Evolutionary conservation across 257 asterid genomes (phyloP), one percentile per base, ranked within the genome.

Genomic region (Perilla frutescens): DNA sequence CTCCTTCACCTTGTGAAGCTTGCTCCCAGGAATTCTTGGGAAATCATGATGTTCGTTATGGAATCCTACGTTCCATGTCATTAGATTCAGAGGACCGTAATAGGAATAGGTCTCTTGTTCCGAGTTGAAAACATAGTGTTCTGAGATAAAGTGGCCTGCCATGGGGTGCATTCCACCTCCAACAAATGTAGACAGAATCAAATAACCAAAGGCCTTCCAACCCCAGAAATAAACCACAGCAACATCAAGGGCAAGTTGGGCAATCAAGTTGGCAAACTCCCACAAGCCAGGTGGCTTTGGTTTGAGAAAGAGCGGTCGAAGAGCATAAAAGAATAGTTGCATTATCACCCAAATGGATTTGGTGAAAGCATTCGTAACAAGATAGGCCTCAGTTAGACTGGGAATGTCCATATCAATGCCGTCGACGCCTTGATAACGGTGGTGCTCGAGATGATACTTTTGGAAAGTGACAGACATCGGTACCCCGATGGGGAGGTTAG

Each of bases 401-500:
- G 98, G 98, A 20, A 94, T 63, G 66, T 94, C 97, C 97, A 94
- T 88, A 64, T 94, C 98, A 1, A 94, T 70, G 13, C 97, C 98
- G 14, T 94, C 97, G 7, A 91, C 95, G 0, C 98, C 98, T 81
- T 94, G 98, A 77, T 79, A 94, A 5, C 96, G 91, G 54, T 94
- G 98, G 85, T 94, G 97, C 87, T 94, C 98, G 20, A 94, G 98
- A 58, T 94, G 97, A 41, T 94, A 94, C 78, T 94, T 93, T 78
- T 94, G 98, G 86, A 94, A 94, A 50, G 98, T 94, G 34, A 94
- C 88, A 8, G 97, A 94, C 98, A 94, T 91, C 3, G 97, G 98
- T 6, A 94, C 91, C 6, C 98, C 97, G 3, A 94, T 79, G 54
- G 97, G 98, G 12, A 94, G 97, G 90, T 94, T 91, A 6, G 97